These are phyloP conservation scores for Rhododendron ovatum DNA, from an alignment of 148 eudicot genomes.

Conservation along the genomic window DNA sequence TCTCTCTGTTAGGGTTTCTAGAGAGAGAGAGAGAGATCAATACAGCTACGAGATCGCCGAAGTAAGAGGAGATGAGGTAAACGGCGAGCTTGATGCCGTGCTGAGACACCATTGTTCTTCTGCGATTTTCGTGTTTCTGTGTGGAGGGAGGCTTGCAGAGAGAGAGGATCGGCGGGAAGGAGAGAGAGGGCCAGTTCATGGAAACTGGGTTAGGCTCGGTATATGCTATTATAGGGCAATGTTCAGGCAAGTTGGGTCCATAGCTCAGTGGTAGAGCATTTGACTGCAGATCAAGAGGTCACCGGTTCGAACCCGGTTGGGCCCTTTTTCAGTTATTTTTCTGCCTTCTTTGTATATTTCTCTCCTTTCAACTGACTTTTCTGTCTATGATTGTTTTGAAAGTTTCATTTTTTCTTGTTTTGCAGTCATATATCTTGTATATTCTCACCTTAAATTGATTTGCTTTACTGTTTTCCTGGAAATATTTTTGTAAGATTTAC, in stretches of 20 bases:
- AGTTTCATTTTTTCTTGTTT: neutral
- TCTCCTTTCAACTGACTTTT: neutral
- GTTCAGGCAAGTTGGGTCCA: neutral
- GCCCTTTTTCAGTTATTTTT: neutral
- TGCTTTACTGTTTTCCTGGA: no score
- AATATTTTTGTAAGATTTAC: neutral
- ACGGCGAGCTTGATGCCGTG: slow-evolving; percentile 75
- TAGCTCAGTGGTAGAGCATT: slow-evolving; percentile 12
- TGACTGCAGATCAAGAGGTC: slow-evolving; percentile 7
- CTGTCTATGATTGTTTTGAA: neutral
- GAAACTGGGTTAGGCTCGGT: no score
- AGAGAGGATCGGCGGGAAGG: neutral
- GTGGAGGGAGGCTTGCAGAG: neutral
- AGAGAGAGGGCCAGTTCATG: neutral
- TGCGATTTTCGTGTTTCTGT: neutral
- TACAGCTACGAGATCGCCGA: slow-evolving; percentile 67
- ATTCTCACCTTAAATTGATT: neutral
- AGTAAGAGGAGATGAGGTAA: slow-evolving; percentile 52
- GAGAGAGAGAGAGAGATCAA: neutral
- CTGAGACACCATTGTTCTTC: slow-evolving; percentile 23
- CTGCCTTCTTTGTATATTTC: neutral
- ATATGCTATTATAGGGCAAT: neutral
- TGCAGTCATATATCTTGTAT: no score
- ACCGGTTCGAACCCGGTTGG: slow-evolving; percentile 14
- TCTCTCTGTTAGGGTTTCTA: neutral